A percentile compares a stretch with the other conserved stretches of the same genome.
Conservation (phyloP, 2,329 filamentous ascomycete genomes). For the Epichloe scottii region DNA sequence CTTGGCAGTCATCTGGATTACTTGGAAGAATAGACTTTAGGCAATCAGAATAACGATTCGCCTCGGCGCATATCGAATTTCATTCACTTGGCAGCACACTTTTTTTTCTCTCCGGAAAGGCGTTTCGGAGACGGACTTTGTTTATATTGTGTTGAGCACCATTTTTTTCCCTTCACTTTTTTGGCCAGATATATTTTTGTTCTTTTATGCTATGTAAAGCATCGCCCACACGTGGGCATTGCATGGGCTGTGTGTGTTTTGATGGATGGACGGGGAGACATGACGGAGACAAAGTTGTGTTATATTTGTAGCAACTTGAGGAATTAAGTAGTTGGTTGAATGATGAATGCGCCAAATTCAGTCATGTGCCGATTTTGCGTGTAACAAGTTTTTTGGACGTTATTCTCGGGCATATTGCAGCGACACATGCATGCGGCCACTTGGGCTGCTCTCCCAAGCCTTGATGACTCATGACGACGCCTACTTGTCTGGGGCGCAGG, state of each 20-base stretch:
- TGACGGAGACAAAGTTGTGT: neutral
- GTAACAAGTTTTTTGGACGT: too few species aligned
- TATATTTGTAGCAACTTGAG: neutral
- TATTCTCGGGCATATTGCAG: too few species aligned
- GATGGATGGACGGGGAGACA: neutral
- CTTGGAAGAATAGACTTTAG: neutral
- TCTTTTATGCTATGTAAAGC: neutral
- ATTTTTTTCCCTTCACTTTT: neutral
- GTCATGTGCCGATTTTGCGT: too few species aligned
- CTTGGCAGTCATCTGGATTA: neutral
- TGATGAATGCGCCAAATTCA: neutral
- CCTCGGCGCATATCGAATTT: slow-evolving; percentile 1
- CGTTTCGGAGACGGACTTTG: slow-evolving; percentile 4
- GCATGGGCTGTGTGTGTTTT: neutral
- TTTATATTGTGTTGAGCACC: slow-evolving; percentile 1
- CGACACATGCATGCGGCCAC: too few species aligned
- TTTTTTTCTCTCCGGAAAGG: neutral
- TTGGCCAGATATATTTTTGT: neutral
- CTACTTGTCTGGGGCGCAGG: too few species aligned
- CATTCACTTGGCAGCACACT: neutral
- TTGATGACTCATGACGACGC: too few species aligned
- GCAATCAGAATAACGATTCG: neutral
- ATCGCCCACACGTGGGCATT: slow-evolving; percentile 1
- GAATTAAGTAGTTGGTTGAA: neutral
- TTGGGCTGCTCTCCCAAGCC: too few species aligned